Percentiles rank a stretch among this genome's conserved stretches.
Evolutionary conservation across 805 yeast species (phyloP).

Genomic region (Candida montana): DNA sequence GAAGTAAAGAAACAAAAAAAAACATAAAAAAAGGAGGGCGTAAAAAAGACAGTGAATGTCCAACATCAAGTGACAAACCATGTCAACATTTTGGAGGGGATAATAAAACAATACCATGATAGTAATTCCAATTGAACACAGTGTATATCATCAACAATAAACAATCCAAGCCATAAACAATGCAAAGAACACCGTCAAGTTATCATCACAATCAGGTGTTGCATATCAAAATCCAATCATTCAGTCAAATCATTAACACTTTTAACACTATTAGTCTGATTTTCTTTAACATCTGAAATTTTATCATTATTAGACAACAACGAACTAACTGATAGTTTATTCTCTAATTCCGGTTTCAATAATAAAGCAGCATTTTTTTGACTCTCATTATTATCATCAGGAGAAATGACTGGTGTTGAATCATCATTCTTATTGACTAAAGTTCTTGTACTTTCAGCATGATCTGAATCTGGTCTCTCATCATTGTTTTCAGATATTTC

Average conservation of each 20-base stretch:
- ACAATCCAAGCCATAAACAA: neutral
- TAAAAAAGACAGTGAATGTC: too few relatives aligned
- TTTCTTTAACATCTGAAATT: too few relatives aligned
- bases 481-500: neutral
- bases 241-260: slow-evolving; percentile 1
- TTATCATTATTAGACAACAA: slow-evolving; percentile 12
- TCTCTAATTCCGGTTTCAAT: neutral
- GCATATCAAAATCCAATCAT: too few relatives aligned
- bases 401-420: neutral
- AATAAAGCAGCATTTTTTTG: too few relatives aligned
- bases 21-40: neutral
- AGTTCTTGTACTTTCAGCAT: neutral
- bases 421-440: neutral
- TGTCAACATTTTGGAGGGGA: too few relatives aligned
- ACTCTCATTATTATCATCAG: too few relatives aligned
- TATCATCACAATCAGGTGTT: too few relatives aligned
- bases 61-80: too few relatives aligned
- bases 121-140: too few relatives aligned
- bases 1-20: neutral
- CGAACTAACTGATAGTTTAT: slow-evolving; percentile 18
- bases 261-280: slow-evolving; percentile 2
- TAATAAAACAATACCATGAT: too few relatives aligned
- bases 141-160: too few relatives aligned
- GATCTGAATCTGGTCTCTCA: neutral
- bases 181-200: neutral